Base-by-base conservation (phyloP, 2,329 filamentous ascomycete species). In the Aspergillus puulaauensis region DNA sequence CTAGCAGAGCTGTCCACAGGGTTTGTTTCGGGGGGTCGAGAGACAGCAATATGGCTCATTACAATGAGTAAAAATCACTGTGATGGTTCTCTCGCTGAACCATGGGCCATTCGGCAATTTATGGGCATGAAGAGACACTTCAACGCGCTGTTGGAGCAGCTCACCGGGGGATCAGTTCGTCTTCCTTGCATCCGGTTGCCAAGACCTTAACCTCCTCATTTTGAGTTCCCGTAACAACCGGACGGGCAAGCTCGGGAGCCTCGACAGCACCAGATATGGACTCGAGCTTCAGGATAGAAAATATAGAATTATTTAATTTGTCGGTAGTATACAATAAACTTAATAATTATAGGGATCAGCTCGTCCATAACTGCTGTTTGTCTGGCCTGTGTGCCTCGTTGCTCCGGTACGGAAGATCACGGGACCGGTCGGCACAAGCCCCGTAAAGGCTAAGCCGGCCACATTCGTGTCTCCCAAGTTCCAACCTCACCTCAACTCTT, bases 381-480 rank as follows among this genome's bases (percentile, higher is more conserved):
- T 48, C 14, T n/a, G 33, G n/a, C 27, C 15, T n/a, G 45, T 35
- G 24, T n/a, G 12, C 15, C 27, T 56, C 37, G 60, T 61, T 64
- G 65, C 61, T 74, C 37, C 72, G 72, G 72, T 70, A 70, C 72
- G 72, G 72, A 70, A 72, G 70, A 75, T 74, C 71, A 74, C 72
- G 72, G 72, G 72, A 75, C 68, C 52, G 68, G 66, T 74, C 73
- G 72, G 73, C 72, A 75, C 75, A 75, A 73, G 71, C 71, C 73
- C 73, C 72, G 72, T 70, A 73, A 70, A 72, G 72, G 71, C 66
- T 70, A 73, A 73, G 71, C 64, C 66, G 65, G 64, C 63, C 62
- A 64, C 64, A 66, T 65, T 66, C 66, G 65, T 54, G 52, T 54
- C 66, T 54, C 66, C 69, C 68, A 64, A 68, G 64, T 66, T 62